Percentiles rank a stretch among this genome's conserved stretches.
phyloP scores from a whole-genome alignment of 495 filamentous ascomycete species.

The Filosporella fistucella region DNA sequence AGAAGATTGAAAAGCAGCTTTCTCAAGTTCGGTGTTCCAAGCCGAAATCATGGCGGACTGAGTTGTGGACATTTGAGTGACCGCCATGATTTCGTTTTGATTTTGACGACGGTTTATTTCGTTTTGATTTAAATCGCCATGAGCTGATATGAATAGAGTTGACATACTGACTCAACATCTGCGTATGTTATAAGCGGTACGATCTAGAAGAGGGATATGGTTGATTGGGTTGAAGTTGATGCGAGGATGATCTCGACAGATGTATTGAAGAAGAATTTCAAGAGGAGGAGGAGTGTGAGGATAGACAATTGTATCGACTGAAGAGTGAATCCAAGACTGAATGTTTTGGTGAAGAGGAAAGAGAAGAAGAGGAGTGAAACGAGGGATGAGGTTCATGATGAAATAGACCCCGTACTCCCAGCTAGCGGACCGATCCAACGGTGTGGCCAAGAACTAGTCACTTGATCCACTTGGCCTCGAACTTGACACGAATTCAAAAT shows the following conservation, averaged over 20 bases:
- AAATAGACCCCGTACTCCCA: no score
- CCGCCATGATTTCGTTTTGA: constrained; percentile 9
- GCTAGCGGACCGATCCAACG: no score
- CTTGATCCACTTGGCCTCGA: constrained; percentile 1
- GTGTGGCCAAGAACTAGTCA: no score
- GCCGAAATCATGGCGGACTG: not conserved
- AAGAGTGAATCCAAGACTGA: constrained; percentile 6
- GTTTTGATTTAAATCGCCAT: constrained; percentile 19
- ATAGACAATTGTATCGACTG: not conserved
- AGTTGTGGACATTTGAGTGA: constrained; percentile 1
- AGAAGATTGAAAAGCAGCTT: not conserved
- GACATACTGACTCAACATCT: constrained; percentile 22
- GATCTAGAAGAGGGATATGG: not conserved
- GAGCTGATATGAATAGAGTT: constrained; percentile 20
- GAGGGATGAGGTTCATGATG: constrained; percentile 4
- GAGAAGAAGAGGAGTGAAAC: not conserved
- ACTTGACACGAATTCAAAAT: constrained; percentile 3
- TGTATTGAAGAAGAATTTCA: not conserved
- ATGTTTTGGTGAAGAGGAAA: constrained; percentile 10
- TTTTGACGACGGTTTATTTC: constrained; percentile 15
- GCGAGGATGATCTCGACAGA: constrained; percentile 6
- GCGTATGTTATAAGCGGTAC: constrained; percentile 11
- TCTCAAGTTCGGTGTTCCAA: constrained; percentile 10
- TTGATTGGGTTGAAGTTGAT: not conserved
- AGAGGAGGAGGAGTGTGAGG: not conserved